Conservation (phyloP, 2,329 filamentous ascomycete genomes). For the Tolypocladium pustulatum region DNA sequence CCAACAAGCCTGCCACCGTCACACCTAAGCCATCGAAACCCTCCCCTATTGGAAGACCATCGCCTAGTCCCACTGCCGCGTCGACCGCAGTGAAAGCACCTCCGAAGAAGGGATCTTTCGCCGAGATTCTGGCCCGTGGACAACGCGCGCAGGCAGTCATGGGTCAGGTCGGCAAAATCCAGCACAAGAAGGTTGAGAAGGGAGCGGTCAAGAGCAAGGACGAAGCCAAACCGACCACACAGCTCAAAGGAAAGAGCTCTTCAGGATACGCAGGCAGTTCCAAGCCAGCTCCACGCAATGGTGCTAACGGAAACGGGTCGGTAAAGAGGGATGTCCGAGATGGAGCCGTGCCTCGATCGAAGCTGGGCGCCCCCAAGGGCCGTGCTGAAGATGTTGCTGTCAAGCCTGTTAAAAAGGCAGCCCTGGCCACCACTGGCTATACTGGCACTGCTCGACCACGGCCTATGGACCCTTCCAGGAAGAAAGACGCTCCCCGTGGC, state of each 20-base stretch:
- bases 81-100: constrained; percentile 31
- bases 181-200: constrained; percentile 63
- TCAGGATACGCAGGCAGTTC: constrained; percentile 20
- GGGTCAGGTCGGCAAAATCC: constrained; percentile 58
- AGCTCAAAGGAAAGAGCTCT: constrained; percentile 14
- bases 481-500: constrained; percentile 24
- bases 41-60: constrained; percentile 10
- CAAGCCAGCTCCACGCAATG: constrained; percentile 16
- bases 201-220: constrained; percentile 43
- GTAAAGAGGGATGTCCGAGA: constrained; percentile 1
- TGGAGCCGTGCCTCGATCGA: constrained; percentile 1
- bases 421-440: constrained; percentile 53
- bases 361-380: constrained; percentile 7
- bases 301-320: constrained; percentile 8
- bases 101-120: constrained; percentile 64
- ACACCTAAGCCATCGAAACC: constrained; percentile 11
- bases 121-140: constrained; percentile 63
- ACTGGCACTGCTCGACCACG: constrained; percentile 53
- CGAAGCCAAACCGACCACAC: constrained; percentile 22
- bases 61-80: constrained; percentile 20
- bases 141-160: constrained; percentile 53
- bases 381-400: constrained; percentile 27
- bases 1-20: constrained; percentile 12
- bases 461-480: constrained; percentile 23
- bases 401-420: constrained; percentile 53